These are phyloP conservation scores for Apiosordaria backusii DNA, from an alignment of 495 filamentous ascomycete species.

Conservation along the genomic window DNA sequence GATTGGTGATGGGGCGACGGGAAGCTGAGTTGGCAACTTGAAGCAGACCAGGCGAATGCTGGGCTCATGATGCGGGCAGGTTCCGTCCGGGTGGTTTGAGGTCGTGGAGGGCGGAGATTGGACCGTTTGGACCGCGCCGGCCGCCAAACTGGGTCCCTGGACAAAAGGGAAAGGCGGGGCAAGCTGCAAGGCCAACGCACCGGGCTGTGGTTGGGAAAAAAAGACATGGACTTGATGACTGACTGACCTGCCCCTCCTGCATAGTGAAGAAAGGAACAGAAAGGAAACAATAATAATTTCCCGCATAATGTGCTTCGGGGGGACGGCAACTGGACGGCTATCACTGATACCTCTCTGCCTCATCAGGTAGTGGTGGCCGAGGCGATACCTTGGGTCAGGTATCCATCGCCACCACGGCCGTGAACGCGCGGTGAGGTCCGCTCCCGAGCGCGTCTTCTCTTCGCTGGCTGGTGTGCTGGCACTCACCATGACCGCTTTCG, in stretches of 20 bases:
- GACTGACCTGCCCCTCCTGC: neutral
- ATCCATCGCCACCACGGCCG: neutral
- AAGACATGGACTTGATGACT: constrained; percentile 4
- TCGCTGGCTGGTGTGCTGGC: neutral
- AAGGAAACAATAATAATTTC: constrained; percentile 1
- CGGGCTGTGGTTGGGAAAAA: constrained; percentile 20
- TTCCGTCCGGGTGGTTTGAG: constrained; percentile 26
- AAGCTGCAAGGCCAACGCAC: constrained; percentile 38
- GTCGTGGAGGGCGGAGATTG: constrained; percentile 36
- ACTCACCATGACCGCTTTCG: neutral
- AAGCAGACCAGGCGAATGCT: constrained; percentile 24
- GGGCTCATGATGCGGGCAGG: constrained; percentile 24
- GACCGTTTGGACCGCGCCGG: constrained; percentile 16
- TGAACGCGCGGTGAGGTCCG: neutral
- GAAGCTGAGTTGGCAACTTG: constrained; percentile 31
- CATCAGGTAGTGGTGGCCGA: too few relatives aligned
- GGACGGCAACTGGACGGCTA: neutral
- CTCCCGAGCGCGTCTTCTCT: neutral
- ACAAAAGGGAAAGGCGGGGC: constrained; percentile 24
- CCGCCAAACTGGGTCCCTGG: constrained; percentile 24
- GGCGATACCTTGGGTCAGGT: neutral
- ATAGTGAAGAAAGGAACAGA: constrained; percentile 3
- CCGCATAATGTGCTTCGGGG: neutral
- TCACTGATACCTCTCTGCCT: too few relatives aligned
- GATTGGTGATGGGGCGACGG: constrained; percentile 23